Evolutionary conservation across 371 early-diverging fungal genomes (phyloP), one percentile per base, ranked within the genome.

Genomic region (Mucor velutinosus): DNA sequence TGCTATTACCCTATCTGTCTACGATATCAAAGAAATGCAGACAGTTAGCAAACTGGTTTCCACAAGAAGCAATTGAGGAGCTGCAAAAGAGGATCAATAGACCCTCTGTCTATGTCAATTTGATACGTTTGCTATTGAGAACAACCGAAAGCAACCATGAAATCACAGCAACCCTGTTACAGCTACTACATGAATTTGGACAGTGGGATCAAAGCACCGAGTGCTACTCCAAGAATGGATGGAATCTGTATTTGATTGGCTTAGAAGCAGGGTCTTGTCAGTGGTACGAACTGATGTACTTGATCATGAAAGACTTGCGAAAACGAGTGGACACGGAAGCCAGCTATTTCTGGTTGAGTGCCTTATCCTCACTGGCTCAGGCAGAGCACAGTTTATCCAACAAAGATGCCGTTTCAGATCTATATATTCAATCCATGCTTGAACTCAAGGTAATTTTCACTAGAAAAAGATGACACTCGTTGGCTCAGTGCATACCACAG

Each of bases 261-360:
- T 65, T 62, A n/a, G 78, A 76, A 39, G 83, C 83, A 3, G 80
- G 79, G 1, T 47, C 43, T 8, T 70, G 69, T 37, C 71, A 74
- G 58, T 80, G 79, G 77, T 76, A 72, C 41, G 61, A 65, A 25
- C 17, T 82, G 17, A 78, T 82, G 80, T 47, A 76, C 41, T 27
- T 56, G 11, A 60, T 78, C 12, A 60, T 71, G 45, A 56, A 58
- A 14, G 72, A 56, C 37, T 59, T 80, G 14, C 47, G 62, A 21
- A 70, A 62, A 15, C 73, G 65, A 74, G 76, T 71, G 11, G 62
- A 75, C 43, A 71, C 78, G 2, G 78, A 73, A 43, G 77, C 72
- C 10, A 68, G 64, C 23, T 65, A 53, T 19, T 76, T 62, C 39
- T 82, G 83, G 83, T 30, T 82, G 39, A 57, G 51, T 29, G 57